Evolutionary conservation across 225 moss, liverwort and hornwort genomes (phyloP).

Genomic region (Thuidium tamariscinum): DNA sequence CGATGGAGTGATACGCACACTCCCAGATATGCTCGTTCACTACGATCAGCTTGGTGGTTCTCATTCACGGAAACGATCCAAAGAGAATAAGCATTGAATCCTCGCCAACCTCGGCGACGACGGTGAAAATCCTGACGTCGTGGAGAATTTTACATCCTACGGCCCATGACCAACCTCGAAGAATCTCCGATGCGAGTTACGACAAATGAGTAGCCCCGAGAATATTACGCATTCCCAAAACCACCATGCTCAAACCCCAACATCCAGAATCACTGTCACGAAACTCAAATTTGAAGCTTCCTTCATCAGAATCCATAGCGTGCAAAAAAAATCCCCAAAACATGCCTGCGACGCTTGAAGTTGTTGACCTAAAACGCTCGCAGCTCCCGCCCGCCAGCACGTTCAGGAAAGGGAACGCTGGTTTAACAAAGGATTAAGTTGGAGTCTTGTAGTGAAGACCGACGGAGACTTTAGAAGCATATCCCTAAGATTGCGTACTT

Average conservation of each 20-base stretch:
- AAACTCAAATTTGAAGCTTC: not conserved
- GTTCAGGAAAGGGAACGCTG: not conserved
- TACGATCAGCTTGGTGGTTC: not conserved
- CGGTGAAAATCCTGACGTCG: not conserved
- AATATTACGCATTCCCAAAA: not conserved
- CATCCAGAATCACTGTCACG: not conserved
- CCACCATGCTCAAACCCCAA: no score
- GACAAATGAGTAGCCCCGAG: not conserved
- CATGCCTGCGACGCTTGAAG: not conserved
- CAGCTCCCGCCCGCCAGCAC: not conserved
- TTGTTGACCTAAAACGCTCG: not conserved
- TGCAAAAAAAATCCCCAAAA: not conserved
- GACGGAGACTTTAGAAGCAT: not conserved
- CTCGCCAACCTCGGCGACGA: not conserved
- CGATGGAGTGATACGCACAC: not conserved
- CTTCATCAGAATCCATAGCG: not conserved
- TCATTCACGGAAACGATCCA: not conserved
- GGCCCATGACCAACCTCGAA: not conserved
- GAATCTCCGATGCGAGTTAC: not conserved
- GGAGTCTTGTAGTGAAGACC: not conserved
- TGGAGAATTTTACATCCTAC: not conserved
- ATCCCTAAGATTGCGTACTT: not conserved
- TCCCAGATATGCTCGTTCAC: not conserved
- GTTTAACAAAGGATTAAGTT: not conserved
- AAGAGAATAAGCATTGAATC: not conserved